Percentiles rank a stretch among this genome's conserved stretches.
Evolutionary conservation across 2,329 filamentous ascomycete genomes (phyloP).

Genomic region (Conoideocrella luteorostrata): DNA sequence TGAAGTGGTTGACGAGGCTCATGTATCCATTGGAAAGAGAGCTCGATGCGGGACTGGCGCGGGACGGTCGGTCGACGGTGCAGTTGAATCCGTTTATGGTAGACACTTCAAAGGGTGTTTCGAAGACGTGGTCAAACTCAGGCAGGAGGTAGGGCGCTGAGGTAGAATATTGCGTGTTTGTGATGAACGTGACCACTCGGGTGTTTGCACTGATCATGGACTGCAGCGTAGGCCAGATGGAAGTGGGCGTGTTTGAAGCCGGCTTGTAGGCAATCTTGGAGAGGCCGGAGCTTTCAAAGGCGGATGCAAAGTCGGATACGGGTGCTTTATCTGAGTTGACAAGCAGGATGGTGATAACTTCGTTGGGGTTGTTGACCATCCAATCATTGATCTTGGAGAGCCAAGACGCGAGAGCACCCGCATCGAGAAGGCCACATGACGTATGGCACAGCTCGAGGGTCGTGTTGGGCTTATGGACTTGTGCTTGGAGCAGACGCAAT

Average conservation of each 20-base stretch:
- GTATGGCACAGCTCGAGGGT: slow-evolving; percentile 65
- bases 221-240: slow-evolving; percentile 65
- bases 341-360: slow-evolving; percentile 68
- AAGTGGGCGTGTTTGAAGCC: slow-evolving; percentile 31
- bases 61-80: slow-evolving; percentile 57
- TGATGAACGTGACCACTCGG: slow-evolving; percentile 64
- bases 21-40: slow-evolving; percentile 56
- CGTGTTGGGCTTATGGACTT: slow-evolving; percentile 58
- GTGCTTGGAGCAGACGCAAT: slow-evolving; percentile 63
- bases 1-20: slow-evolving; percentile 76
- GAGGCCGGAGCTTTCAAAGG: slow-evolving; percentile 54
- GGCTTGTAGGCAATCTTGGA: slow-evolving; percentile 55
- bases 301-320: slow-evolving; percentile 46
- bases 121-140: slow-evolving; percentile 64
- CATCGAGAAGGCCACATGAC: slow-evolving; percentile 60
- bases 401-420: slow-evolving; percentile 59
- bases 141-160: slow-evolving; percentile 52
- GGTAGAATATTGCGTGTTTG: slow-evolving; percentile 39
- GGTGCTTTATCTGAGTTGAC: slow-evolving; percentile 61
- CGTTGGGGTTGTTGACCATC: slow-evolving; percentile 64
- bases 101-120: slow-evolving; percentile 63
- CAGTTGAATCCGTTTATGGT: slow-evolving; percentile 63
- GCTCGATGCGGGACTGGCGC: slow-evolving; percentile 38
- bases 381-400: slow-evolving; percentile 57
- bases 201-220: slow-evolving; percentile 58